phyloP scores from a whole-genome alignment of 1,139 yeast species.

The Scheffersomyces quercinus region DNA sequence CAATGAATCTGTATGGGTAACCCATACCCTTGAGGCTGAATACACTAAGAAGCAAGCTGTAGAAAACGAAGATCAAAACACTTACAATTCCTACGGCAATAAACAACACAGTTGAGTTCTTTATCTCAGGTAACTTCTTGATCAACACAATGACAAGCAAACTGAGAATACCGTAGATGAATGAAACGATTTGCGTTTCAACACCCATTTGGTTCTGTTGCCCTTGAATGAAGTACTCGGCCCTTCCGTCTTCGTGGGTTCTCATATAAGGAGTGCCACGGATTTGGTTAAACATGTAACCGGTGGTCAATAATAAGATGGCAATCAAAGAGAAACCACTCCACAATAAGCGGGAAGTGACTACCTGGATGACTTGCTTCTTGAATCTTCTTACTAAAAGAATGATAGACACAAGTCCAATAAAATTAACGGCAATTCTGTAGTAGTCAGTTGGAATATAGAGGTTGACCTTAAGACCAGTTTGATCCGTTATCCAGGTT shows the following conservation, averaged over 20 bases:
- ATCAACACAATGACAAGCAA: conserved; percentile 50
- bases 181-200: conserved; percentile 75
- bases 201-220: conserved; percentile 78
- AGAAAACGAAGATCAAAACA: conserved; percentile 46
- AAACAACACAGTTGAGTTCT: conserved; percentile 42
- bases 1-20: conserved; percentile 57
- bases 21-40: conserved; percentile 61
- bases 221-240: conserved; percentile 62
- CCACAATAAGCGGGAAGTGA: conserved; percentile 54
- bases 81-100: conserved; percentile 43
- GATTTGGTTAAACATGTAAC: conserved; percentile 91
- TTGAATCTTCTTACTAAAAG: conserved; percentile 22
- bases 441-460: conserved; percentile 58
- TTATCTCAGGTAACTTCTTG: conserved; percentile 48
- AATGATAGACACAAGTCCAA: conserved; percentile 33
- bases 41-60: conserved; percentile 54
- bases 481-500: conserved; percentile 35
- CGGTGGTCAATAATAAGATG: conserved; percentile 75
- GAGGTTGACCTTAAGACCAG: conserved; percentile 48
- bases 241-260: conserved; percentile 53
- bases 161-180: conserved; percentile 61
- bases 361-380: conserved; percentile 32
- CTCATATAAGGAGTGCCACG: conserved; percentile 73
- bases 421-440: conserved; percentile 50
- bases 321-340: conserved; percentile 58